Conservation (phyloP, 345 rosid species). For the Brassica incana region DNA sequence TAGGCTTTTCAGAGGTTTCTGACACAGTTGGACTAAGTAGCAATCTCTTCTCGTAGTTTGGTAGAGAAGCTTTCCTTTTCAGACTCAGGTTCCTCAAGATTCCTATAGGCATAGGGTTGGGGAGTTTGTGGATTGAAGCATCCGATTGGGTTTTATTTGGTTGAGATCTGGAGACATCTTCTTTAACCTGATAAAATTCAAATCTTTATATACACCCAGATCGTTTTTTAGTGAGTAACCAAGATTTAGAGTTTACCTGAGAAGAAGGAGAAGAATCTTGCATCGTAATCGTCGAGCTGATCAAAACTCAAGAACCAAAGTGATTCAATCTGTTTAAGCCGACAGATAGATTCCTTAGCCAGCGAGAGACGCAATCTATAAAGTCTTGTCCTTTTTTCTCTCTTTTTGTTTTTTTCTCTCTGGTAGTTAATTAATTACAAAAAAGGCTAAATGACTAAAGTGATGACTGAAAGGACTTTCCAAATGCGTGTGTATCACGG, state of each 20-base stretch:
- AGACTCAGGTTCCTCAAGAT: constrained; percentile 68
- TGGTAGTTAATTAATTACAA: background rate
- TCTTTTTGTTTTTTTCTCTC: background rate
- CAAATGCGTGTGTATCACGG: background rate
- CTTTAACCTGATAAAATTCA: constrained; percentile 26
- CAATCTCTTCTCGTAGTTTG: constrained; percentile 63
- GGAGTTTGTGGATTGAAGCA: constrained; percentile 75
- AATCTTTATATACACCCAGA: constrained; percentile 3
- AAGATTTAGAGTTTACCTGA: constrained; percentile 20
- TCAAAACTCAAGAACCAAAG: background rate
- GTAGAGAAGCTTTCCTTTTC: constrained; percentile 52
- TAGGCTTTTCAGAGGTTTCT: constrained; percentile 55
- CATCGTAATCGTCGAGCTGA: constrained; percentile 22
- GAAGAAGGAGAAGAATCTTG: constrained; percentile 10
- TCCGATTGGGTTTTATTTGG: constrained; percentile 50
- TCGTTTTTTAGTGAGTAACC: background rate
- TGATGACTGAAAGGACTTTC: background rate
- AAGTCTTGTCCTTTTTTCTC: background rate
- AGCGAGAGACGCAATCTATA: constrained; percentile 16
- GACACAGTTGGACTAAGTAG: constrained; percentile 58
- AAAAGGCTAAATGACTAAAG: background rate
- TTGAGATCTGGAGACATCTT: constrained; percentile 46
- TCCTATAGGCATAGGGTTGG: constrained; percentile 55
- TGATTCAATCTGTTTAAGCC: constrained; percentile 1
- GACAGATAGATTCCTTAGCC: constrained; percentile 18